Conservation (phyloP, 2,329 filamentous ascomycete genomes). For the Hypoxylon sp. region DNA sequence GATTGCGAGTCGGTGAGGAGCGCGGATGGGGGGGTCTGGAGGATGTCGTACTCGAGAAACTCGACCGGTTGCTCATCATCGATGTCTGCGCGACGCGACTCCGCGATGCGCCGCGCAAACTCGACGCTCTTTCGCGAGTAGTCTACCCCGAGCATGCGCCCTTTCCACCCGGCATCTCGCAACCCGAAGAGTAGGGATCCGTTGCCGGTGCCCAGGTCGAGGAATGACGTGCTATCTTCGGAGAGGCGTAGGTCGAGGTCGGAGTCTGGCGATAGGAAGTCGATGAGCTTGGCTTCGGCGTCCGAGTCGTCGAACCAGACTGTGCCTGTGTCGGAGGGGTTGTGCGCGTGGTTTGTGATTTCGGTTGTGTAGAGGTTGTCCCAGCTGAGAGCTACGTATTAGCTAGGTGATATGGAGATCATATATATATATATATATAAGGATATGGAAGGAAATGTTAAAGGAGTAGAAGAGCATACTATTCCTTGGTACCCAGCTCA, state of each 20-base stretch:
- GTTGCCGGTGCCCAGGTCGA: slow-evolving; percentile 96
- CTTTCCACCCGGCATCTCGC: slow-evolving; percentile 74
- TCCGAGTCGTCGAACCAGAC: slow-evolving; percentile 97
- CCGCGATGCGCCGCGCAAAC: slow-evolving; percentile 78
- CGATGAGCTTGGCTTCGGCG: slow-evolving; percentile 85
- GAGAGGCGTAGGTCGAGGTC: slow-evolving; percentile 35
- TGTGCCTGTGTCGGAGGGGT: slow-evolving; percentile 86
- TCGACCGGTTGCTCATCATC: slow-evolving; percentile 56
- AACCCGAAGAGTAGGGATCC: slow-evolving; percentile 91
- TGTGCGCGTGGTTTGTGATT: slow-evolving; percentile 77
- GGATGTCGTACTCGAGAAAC: slow-evolving; percentile 75
- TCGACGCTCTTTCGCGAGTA: slow-evolving; percentile 79
- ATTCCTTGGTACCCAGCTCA: slow-evolving; percentile 88
- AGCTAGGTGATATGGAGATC: slow-evolving; percentile 12
- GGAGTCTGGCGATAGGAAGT: slow-evolving; percentile 69
- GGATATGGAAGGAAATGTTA: background rate
- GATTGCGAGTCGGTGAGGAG: slow-evolving; percentile 53
- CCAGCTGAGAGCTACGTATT: slow-evolving; percentile 70
- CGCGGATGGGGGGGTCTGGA: slow-evolving; percentile 60
- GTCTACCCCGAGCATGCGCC: slow-evolving; percentile 87
- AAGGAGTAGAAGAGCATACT: slow-evolving; percentile 68
- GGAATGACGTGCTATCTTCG: slow-evolving; percentile 57
- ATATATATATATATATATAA: no score
- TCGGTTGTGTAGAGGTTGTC: slow-evolving; percentile 81
- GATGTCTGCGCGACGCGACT: slow-evolving; percentile 45